Evolutionary conservation across 108 stramenopile species (phyloP), one percentile per base, ranked within the genome.

Genomic region (Mayamaea pseudoterrestris): DNA sequence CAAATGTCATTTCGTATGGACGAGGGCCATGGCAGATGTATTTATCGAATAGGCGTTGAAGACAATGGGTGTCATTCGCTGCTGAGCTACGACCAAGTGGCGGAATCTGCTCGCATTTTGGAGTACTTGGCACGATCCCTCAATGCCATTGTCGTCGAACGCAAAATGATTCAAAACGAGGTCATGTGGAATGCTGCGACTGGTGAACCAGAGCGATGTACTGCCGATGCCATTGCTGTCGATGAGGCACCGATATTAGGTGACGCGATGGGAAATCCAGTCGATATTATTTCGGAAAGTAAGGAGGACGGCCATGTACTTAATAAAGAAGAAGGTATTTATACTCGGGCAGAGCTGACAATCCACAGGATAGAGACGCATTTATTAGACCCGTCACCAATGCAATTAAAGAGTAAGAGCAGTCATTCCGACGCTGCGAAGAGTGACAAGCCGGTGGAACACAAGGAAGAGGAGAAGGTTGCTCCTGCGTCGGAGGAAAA

Each of bases 1-100:
- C 87, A 89, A 60, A 81, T 89, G 82, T 79, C 77, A 13, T 89
- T 63, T 58, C 76, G 87, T 12, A 41, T 89, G 27, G 87, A 89
- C 35, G 74, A 83, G 44, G 87, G 82, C 2, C 49, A 59, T 34
- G 89, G 89, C n/a, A 25, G 36, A 22, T 80, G 80, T 55, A 50
- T 58, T 17, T 91, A 91, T 53, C 73, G 66, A 21, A 66, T 90
- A 27, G 75, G 75, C 9, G 83, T 91, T 2, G 89, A 91, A 61
- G 89, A 91, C 36, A 72, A 86, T 53, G 89, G 89, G 2, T 80
- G 83, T 35, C 89, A 91, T 50, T 83, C 80, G 8, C 44, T 85
- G 14, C 42, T 85, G 18, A 77, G 77, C 47, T 89, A 83, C 35
- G 49, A 56, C 8, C 50, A 63, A 18, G 67, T 83, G 6, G 55